Evolutionary conservation across 2,329 filamentous ascomycete species (phyloP).

Genomic region (Trichoderma brevicompactum): DNA sequence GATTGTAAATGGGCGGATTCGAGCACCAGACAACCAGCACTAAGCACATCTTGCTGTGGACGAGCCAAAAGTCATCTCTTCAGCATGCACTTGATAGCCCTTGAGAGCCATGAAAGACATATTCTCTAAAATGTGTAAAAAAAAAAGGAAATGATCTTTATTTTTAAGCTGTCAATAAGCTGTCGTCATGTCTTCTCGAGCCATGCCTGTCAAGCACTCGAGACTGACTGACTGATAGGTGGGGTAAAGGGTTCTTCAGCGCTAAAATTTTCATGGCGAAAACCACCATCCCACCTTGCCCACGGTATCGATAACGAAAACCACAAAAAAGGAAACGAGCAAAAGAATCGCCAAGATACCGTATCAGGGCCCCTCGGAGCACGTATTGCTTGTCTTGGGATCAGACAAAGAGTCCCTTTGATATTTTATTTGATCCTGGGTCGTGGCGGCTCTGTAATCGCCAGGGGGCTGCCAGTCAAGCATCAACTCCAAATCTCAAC

Average conservation of each 20-base stretch:
- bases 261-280: conserved; percentile 20
- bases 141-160: too few species aligned
- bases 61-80: not conserved
- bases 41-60: not conserved
- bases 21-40: not conserved
- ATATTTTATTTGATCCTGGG: not conserved
- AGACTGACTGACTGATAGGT: not conserved
- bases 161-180: too few species aligned
- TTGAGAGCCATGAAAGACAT: not conserved
- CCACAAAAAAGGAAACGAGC: conserved; percentile 12
- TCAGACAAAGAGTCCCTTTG: not conserved
- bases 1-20: not conserved
- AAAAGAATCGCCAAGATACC: conserved; percentile 5
- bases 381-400: not conserved
- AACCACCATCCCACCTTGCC: conserved; percentile 5
- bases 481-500: conserved; percentile 11
- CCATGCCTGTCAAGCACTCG: not conserved
- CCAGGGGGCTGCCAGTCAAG: not conserved
- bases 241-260: conserved; percentile 9
- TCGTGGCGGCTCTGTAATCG: conserved; percentile 8
- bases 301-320: conserved; percentile 22
- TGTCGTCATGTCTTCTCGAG: not conserved
- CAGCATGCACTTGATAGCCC: not conserved
- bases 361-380: not conserved
- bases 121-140: too few species aligned